Conservation (phyloP, 2,329 filamentous ascomycete species). For the Fusarium siculi region DNA sequence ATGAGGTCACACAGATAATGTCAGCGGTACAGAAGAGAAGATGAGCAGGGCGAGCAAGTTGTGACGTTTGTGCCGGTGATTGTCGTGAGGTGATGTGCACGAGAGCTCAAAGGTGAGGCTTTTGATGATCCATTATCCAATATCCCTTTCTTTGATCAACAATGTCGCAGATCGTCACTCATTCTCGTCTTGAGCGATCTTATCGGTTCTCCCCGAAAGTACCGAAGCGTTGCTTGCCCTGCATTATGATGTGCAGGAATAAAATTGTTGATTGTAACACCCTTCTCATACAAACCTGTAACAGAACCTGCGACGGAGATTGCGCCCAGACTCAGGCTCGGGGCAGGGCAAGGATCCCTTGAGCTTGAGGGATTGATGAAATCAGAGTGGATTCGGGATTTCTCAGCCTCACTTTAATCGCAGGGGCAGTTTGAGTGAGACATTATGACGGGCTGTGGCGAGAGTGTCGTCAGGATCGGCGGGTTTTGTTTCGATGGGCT, state of each 20-base stretch:
- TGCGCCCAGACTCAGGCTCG: slow-evolving; percentile 12
- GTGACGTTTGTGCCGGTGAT: slow-evolving; percentile 6
- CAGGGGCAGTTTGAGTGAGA: slow-evolving; percentile 26
- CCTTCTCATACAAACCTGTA: slow-evolving; percentile 37
- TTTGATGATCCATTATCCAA: slow-evolving; percentile 16
- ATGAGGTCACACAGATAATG: slow-evolving; percentile 5
- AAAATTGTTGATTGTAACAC: slow-evolving; percentile 1
- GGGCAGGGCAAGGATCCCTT: slow-evolving; percentile 15
- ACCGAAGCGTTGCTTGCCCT: not conserved
- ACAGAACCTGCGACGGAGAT: slow-evolving; percentile 40
- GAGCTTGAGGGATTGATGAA: not conserved
- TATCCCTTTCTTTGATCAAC: slow-evolving; percentile 8
- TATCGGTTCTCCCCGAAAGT: slow-evolving; percentile 2
- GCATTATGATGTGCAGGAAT: slow-evolving; percentile 23
- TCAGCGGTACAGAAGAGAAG: not conserved
- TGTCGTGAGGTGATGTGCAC: slow-evolving; percentile 16
- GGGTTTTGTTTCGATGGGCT: not conserved
- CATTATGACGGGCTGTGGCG: slow-evolving; percentile 22
- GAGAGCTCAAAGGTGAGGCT: slow-evolving; percentile 16
- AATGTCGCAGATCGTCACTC: not conserved
- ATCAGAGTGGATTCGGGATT: slow-evolving; percentile 11
- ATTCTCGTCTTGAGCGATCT: slow-evolving; percentile 1
- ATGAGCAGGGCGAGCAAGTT: slow-evolving; percentile 15
- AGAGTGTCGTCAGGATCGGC: slow-evolving; percentile 33
- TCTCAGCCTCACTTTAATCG: slow-evolving; percentile 31